Base-by-base conservation (phyloP, 768 basidiomycete genomes). In the Galerina marginata region DNA sequence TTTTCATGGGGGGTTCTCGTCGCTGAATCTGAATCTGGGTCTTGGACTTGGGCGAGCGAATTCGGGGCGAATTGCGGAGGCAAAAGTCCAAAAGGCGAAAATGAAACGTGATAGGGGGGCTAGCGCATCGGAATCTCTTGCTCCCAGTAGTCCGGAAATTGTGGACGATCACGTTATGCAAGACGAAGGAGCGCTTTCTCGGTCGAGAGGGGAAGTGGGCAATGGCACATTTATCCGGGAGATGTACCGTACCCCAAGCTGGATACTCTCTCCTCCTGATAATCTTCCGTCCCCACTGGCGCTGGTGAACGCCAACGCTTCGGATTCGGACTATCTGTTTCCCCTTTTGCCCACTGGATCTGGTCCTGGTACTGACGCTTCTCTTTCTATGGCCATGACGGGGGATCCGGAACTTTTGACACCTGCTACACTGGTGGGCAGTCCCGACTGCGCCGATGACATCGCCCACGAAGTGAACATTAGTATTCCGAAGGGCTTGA, bases 241-340 rank as follows among this genome's bases (percentile, higher is more conserved):
- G 38, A 72, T 72, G 71, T 70, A 67, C 39, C 62, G 63, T 26
- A 61, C 67, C 5, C 71, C 71, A 1, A 67, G 68, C 52, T 72
- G 71, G 71, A 67, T 72, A 38, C 51, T 72, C 29, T 69, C 67
- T 38, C 69, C 67, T 16, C 67, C 71, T 4, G 69, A 70, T 4
- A 67, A 59, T 53, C 59, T 72, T 37, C 69, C 71, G 4, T 72
- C 71, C 23, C 71, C 71, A 4, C 52, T 72, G 63, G 64, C 65
- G 9, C 62, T 70, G 4, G 65, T 70, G 6, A 66, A 65, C 42
- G 20, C 25, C 9, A n/a, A 58, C 29, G 20, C 20, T 20, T 20
- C 20, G 20, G 20, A 20, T 20, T 36, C 54, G 6, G 23, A 44
- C 38, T 15, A 20, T 39, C 26, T 39, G n/a, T 46, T 23, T 43